A percentile compares a stretch with the other conserved stretches of the same genome.
Conservation (phyloP, 768 basidiomycete species). For the Leucogyrophana mollusca region DNA sequence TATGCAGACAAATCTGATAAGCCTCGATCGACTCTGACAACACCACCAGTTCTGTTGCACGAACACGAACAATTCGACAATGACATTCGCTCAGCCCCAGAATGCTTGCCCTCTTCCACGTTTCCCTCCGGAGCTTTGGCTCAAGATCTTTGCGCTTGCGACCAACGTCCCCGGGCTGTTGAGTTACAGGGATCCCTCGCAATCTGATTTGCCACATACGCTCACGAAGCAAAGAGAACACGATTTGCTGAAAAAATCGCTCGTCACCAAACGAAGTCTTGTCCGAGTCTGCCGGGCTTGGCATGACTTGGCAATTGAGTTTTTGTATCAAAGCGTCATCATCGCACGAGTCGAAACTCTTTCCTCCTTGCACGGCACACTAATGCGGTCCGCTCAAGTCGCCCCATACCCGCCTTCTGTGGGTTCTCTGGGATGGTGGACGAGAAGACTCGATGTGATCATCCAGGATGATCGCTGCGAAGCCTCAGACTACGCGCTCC, state of each 20-base stretch:
- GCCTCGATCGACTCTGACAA: not conserved
- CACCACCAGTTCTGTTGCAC: not conserved
- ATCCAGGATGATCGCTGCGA: conserved; percentile 25
- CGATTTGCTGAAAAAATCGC: conserved; percentile 15
- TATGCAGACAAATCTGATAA: not conserved
- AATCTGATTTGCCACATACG: conserved; percentile 17
- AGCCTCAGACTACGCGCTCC: conserved; percentile 17
- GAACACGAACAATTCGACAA: not conserved
- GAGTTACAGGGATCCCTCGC: conserved; percentile 6
- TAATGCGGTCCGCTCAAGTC: conserved; percentile 6
- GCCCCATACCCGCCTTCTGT: not conserved
- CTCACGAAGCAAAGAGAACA: conserved; percentile 17
- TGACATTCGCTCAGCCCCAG: not conserved
- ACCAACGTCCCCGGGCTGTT: conserved; percentile 13
- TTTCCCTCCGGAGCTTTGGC: conserved; percentile 29
- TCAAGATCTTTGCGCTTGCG: conserved; percentile 21
- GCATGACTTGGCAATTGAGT: conserved; percentile 18
- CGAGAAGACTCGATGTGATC: conserved; percentile 23
- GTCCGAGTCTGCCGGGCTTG: conserved; percentile 23
- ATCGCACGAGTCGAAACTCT: conserved; percentile 18
- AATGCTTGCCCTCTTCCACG: not conserved
- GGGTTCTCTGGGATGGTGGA: conserved; percentile 22
- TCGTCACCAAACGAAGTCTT: conserved; percentile 20
- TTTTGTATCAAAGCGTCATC: conserved; percentile 21
- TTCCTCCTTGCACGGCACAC: conserved; percentile 11